Evolutionary conservation across 2,329 filamentous ascomycete genomes (phyloP), one percentile per base, ranked within the genome.

Genomic region (Neopestalotiopsis clavispora): DNA sequence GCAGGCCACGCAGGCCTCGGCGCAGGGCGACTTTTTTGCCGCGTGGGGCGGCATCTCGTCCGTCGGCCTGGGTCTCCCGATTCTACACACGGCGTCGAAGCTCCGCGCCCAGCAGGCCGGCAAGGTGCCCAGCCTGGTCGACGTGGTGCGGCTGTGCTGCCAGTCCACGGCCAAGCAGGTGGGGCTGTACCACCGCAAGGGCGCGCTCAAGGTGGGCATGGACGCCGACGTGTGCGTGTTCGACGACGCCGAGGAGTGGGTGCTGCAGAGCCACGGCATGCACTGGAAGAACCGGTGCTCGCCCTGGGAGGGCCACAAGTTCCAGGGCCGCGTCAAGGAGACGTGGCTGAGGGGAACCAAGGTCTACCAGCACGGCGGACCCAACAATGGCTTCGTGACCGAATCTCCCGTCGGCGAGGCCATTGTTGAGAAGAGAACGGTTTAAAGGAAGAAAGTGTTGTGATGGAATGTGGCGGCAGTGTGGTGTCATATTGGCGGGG

Each of bases 31-130:
- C 82, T 98, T 99, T 86, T 96, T 98, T 82, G 90, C 92, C 4
- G 95, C 95, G 1, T 99, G 96, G 96, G 96, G 96, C 67, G 96
- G 96, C 14, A 97, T 99, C 76, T 95, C 93, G 4, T 96, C 93
- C 4, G 95, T 99, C 20, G 96, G 96, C 0, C 88, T 99, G 1
- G 96, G 96, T 0, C 86, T 99, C 4, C 94, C 94, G 4, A 97
- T 99, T 72, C 86, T 99, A 5, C 92, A 95, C 90, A 95, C 94
- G 0, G 90, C 94, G 59, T 87, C 92, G 40, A 84, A 86, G 77
- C 86, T 89, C 71, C 87, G 92, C 56, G 83, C 88, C 58, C 81
- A 86, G 40, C 79, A 84, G 9, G 78, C 79, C n/a, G 75, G 80
- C 72, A 78, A 77, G 72, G 80, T 78, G 64, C 87, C 80, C 0